Base-by-base conservation (phyloP, 208 protist genomes). In the Leishmania amazonensis region DNA sequence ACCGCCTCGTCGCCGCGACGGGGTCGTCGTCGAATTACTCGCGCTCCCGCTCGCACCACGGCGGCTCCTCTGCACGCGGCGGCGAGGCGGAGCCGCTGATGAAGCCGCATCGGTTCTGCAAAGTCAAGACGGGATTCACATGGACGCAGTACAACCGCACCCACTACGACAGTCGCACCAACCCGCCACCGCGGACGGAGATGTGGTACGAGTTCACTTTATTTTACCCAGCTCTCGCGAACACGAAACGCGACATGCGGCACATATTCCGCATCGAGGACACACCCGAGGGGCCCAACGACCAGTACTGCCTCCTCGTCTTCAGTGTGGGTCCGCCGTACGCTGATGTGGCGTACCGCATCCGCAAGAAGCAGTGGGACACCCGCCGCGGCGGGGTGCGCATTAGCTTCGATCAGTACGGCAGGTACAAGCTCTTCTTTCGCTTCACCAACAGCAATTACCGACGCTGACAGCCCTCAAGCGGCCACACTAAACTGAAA, bases 141-240 rank as follows among this genome's bases (percentile, higher is more conserved):
- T 99, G 98, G 97, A 99, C 98, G 62, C 96, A 97, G 88, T 99
- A 99, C 93, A 99, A 99, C 85, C 94, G 98, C 81, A 99, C 98
- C 64, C 99, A 99, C 86, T 99, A 99, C 87, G 97, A 99, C 88
- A 85, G 87, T 77, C 90, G 92, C 77, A 99, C 99, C 60, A 99
- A 99, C 90, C 99, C 99, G 24, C 99, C 99, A 72, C 99, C 99
- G 31, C 99, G 99, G 54, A 97, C 98, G 67, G 98, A 99, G 42
- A 91, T 99, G 85, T 99, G 99, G 85, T 99, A 99, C 93, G 99
- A 99, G 90, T 99, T 99, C 90, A 99, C 99, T 75, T 96, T 99
- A 57, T 99, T 99, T 91, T 99, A 99, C 88, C 99, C 98, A 5
- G 98, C 99, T 76, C 92, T 99, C 1, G 98, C 99, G 28, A 90